Conservation (phyloP, 305 asterid species). For the Euphrasia arctica region DNA sequence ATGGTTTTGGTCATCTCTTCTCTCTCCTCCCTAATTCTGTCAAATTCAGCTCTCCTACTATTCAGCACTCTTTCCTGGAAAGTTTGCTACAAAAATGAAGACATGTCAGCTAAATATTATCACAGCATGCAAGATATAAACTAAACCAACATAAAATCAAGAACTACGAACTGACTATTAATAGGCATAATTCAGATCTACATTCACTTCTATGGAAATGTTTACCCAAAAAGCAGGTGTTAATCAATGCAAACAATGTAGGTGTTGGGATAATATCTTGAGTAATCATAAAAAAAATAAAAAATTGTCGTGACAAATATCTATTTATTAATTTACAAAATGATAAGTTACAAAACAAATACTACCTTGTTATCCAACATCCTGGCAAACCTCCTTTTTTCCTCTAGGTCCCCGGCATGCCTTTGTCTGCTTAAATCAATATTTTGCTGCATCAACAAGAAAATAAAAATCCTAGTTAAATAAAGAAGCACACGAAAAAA, state of each 20-base stretch:
- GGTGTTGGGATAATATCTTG: background rate
- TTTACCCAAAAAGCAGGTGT: background rate
- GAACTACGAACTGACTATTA: background rate
- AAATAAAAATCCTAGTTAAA: too few relatives aligned
- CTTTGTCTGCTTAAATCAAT: conserved; percentile 70
- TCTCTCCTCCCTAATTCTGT: conserved; percentile 56
- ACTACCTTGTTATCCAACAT: conserved; percentile 66
- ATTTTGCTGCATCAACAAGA: conserved; percentile 54
- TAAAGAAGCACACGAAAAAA: too few relatives aligned
- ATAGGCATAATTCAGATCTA: too few relatives aligned
- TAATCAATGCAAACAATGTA: background rate
- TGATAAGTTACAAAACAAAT: conserved; percentile 20
- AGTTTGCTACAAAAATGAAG: conserved; percentile 38
- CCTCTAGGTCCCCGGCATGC: conserved; percentile 86
- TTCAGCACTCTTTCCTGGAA: conserved; percentile 60
- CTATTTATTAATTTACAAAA: conserved; percentile 2
- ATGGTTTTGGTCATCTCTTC: conserved; percentile 49
- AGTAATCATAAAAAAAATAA: background rate
- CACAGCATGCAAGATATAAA: background rate
- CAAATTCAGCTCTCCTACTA: conserved; percentile 55
- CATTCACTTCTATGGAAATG: too few relatives aligned
- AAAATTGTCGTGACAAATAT: background rate
- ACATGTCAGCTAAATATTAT: background rate
- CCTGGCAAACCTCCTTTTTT: conserved; percentile 68
- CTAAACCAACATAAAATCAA: background rate